Conservation (phyloP, 805 yeast species). For the Candida ascalaphidarum region DNA sequence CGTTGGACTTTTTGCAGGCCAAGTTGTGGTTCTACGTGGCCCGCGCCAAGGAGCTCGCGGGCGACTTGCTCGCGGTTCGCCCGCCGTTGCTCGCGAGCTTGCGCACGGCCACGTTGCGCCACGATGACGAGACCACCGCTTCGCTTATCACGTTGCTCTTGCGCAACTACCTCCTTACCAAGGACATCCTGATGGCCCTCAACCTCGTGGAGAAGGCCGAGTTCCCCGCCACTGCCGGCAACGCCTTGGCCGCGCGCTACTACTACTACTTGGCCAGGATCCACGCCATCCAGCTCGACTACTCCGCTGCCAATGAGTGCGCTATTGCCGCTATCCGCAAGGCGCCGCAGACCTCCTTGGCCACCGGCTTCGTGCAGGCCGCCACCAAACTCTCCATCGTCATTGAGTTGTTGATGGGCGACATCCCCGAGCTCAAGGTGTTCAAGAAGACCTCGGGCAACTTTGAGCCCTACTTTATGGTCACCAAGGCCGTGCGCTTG, state of each 20-base stretch:
- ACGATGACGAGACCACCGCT: constrained; percentile 88
- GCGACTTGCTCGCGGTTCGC: constrained; percentile 50
- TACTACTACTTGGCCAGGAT: constrained; percentile 87
- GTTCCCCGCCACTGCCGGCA: constrained; percentile 79
- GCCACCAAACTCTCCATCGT: constrained; percentile 83
- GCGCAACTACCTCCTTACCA: constrained; percentile 68
- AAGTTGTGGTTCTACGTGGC: constrained; percentile 10
- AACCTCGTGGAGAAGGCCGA: constrained; percentile 83
- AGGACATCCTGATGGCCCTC: constrained; percentile 81
- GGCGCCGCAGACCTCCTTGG: constrained; percentile 83
- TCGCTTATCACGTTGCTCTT: constrained; percentile 76
- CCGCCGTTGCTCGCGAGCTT: constrained; percentile 64
- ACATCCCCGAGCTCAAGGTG: constrained; percentile 80
- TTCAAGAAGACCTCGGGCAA: constrained; percentile 50
- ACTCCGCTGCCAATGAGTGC: constrained; percentile 82
- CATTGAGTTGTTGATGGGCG: constrained; percentile 92
- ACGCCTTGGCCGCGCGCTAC: constrained; percentile 86
- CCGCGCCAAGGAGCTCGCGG: constrained; percentile 62
- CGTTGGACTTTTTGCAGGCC: constrained; percentile 51
- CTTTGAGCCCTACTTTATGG: constrained; percentile 73
- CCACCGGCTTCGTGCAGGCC: constrained; percentile 81
- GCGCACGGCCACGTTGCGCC: constrained; percentile 85
- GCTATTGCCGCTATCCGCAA: constrained; percentile 93
- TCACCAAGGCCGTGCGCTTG: constrained; percentile 83
- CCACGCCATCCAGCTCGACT: constrained; percentile 85